A percentile compares a stretch with the other conserved stretches of the same genome.
Evolutionary conservation across 2,329 filamentous ascomycete genomes (phyloP).

Genomic region (Harringtonia lauricola): DNA sequence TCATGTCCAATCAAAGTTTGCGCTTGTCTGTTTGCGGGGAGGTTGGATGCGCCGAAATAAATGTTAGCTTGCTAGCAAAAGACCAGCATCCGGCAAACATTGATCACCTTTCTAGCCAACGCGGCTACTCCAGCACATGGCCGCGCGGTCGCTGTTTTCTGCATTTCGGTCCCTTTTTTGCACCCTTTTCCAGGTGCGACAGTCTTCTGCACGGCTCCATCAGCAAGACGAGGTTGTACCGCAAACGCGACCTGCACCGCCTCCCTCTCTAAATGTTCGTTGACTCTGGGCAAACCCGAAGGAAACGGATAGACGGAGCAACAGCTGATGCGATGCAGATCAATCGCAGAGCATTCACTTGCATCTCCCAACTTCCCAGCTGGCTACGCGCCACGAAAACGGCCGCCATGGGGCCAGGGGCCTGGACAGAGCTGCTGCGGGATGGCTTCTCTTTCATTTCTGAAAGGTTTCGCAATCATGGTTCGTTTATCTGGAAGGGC

Average conservation of each 20-base stretch:
- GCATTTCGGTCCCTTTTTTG: too few relatives aligned
- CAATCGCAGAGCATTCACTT: not conserved
- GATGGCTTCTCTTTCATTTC: conserved; percentile 11
- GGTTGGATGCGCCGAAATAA: too few relatives aligned
- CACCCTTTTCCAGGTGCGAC: too few relatives aligned
- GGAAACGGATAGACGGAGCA: not conserved
- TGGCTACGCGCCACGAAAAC: conserved; percentile 7
- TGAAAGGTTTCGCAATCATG: conserved; percentile 6
- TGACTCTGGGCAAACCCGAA: not conserved
- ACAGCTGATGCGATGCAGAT: not conserved
- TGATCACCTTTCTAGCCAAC: too few relatives aligned
- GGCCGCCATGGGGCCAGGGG: conserved; percentile 11
- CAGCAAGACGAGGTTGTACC: too few relatives aligned
- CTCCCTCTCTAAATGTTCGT: conserved; percentile 1
- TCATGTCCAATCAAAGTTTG: too few relatives aligned
- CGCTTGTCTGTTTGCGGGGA: too few relatives aligned
- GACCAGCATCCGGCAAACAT: too few relatives aligned
- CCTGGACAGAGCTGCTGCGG: conserved; percentile 6
- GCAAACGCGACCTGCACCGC: not conserved
- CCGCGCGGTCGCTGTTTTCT: too few relatives aligned
- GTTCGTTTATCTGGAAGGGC: not conserved
- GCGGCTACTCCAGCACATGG: too few relatives aligned
- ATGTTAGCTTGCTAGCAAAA: too few relatives aligned
- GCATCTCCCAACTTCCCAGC: not conserved
- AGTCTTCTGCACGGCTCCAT: too few relatives aligned